phyloP scores from a whole-genome alignment of 257 asterid genomes.

The Henckelia pumila region DNA sequence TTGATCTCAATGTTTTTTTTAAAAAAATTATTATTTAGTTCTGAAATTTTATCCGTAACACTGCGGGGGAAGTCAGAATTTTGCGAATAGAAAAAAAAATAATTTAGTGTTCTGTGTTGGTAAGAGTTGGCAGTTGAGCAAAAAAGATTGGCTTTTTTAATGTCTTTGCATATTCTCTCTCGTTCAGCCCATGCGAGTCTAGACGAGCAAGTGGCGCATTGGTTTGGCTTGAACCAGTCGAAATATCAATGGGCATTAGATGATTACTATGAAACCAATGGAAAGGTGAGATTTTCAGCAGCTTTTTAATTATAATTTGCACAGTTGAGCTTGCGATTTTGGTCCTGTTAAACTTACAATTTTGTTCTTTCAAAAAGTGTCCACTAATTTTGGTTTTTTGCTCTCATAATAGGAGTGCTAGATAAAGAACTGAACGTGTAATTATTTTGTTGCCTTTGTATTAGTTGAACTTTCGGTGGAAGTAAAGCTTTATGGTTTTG shows the following conservation, averaged over 20 bases:
- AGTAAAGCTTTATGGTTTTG: neutral
- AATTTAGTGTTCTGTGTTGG: no score
- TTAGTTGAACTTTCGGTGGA: neutral
- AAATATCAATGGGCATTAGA: conserved; percentile 97
- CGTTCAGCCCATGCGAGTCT: conserved; percentile 72
- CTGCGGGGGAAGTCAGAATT: neutral
- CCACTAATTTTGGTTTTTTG: neutral
- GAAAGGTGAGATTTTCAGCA: conserved; percentile 39
- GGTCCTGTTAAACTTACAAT: neutral
- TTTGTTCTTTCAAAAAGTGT: no score
- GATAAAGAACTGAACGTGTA: neutral
- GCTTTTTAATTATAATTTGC: neutral
- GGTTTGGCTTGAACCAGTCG: conserved; percentile 95
- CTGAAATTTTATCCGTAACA: neutral
- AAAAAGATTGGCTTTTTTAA: neutral
- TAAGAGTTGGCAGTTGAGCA: neutral
- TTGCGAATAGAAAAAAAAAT: no score
- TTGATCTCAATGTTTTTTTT: neutral
- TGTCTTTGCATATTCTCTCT: neutral
- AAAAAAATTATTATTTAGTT: neutral
- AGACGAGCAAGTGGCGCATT: conserved; percentile 88
- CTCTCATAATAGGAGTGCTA: neutral
- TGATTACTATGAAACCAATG: conserved; percentile 69
- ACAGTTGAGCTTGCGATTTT: neutral
- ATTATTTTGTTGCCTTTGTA: neutral